Percentiles rank a stretch among this genome's conserved stretches.
Evolutionary conservation across 768 basidiomycete species (phyloP).

Genomic region (Suillus clintonianus): DNA sequence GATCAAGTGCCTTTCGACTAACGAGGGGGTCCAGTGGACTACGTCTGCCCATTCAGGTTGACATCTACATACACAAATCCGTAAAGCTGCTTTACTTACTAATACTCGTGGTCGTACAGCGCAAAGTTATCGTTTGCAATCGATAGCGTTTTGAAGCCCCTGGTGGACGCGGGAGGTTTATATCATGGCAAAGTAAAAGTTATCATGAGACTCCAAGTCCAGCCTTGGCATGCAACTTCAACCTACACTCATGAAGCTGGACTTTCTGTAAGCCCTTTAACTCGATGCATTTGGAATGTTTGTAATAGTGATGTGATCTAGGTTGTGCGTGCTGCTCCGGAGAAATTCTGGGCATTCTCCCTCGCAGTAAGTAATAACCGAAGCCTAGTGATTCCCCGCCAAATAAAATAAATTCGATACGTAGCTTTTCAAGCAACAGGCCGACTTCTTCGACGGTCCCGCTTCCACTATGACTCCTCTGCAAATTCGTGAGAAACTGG

Average conservation of each 20-base stretch:
- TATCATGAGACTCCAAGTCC: conserved; percentile 70
- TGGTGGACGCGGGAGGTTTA: conserved; percentile 56
- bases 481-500: conserved; percentile 76
- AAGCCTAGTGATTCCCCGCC: not conserved
- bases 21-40: conserved; percentile 59
- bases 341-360: conserved; percentile 81
- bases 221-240: conserved; percentile 80
- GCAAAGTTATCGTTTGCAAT: conserved; percentile 63
- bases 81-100: not conserved
- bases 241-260: conserved; percentile 81
- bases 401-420: not conserved
- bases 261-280: conserved; percentile 57
- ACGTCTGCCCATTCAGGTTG: conserved; percentile 83
- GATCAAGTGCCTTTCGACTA: not conserved
- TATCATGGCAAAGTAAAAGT: conserved; percentile 75
- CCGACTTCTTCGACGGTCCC: conserved; percentile 80
- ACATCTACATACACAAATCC: not conserved
- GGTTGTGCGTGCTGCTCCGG: conserved; percentile 71
- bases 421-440: conserved; percentile 79
- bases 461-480: conserved; percentile 63
- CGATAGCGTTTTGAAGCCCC: conserved; percentile 60
- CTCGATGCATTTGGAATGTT: not conserved
- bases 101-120: conserved; percentile 38
- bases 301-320: not conserved
- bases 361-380: conserved; percentile 46